Conservation (phyloP, 176 grass and related monocot genomes). For the Bromus sterilis region DNA sequence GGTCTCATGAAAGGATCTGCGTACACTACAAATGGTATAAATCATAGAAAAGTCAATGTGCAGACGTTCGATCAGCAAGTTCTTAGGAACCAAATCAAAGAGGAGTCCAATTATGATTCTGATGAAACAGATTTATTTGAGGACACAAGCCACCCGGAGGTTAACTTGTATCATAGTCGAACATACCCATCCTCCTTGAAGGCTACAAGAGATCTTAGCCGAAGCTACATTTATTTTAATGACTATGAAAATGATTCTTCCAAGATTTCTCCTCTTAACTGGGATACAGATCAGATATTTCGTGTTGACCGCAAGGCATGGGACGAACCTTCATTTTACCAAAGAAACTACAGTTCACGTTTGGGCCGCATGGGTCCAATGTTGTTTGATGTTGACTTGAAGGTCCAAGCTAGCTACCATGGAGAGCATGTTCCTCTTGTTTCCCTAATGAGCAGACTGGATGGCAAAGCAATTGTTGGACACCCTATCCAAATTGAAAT, state of each 20-base stretch:
- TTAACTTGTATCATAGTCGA: slow-evolving; percentile 45
- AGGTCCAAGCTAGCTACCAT: slow-evolving; percentile 92
- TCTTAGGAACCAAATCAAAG: slow-evolving; percentile 41
- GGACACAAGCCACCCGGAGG: slow-evolving; percentile 26
- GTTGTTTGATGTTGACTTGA: slow-evolving; percentile 79
- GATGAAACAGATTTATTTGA: slow-evolving; percentile 51
- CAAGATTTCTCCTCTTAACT: slow-evolving; percentile 30
- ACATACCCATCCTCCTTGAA: slow-evolving; percentile 44
- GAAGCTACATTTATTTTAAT: slow-evolving; percentile 36
- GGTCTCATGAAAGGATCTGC: slow-evolving; percentile 29
- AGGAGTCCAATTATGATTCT: slow-evolving; percentile 48
- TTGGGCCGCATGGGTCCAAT: slow-evolving; percentile 36
- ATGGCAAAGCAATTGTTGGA: slow-evolving; percentile 97
- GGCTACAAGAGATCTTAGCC: slow-evolving; percentile 47
- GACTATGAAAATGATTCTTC: slow-evolving; percentile 44
- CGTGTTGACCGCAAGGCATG: slow-evolving; percentile 23
- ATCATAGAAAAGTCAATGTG: slow-evolving; percentile 22
- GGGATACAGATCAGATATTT: slow-evolving; percentile 30
- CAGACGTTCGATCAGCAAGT: slow-evolving; percentile 36
- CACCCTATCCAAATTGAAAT: slow-evolving; percentile 97
- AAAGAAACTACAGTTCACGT: slow-evolving; percentile 35
- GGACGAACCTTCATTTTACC: slow-evolving; percentile 46
- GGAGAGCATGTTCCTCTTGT: slow-evolving; percentile 97
- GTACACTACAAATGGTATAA: slow-evolving; percentile 30
- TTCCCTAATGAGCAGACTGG: slow-evolving; percentile 93